phyloP scores from a whole-genome alignment of 2,329 filamentous ascomycete species.

The Helotiales sp. region DNA sequence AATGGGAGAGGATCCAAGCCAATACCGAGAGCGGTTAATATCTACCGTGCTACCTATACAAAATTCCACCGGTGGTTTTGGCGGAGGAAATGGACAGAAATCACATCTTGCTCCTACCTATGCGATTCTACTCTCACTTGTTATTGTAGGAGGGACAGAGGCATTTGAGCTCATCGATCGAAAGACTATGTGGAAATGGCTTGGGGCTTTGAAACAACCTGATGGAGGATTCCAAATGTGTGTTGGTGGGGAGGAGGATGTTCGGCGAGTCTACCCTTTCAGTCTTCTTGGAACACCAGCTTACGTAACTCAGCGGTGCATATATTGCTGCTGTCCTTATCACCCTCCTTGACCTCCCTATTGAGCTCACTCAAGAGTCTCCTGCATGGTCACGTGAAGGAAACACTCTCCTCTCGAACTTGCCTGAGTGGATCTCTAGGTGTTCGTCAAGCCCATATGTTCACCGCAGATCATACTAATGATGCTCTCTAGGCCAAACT shows the following conservation, averaged over 20 bases:
- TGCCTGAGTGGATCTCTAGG: conserved; percentile 76
- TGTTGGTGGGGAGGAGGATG: conserved; percentile 85
- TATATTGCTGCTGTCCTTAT: conserved; percentile 89
- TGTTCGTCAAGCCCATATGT: conserved; percentile 56
- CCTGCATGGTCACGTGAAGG: conserved; percentile 64
- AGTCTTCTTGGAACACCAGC: neutral
- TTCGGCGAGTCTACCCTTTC: conserved; percentile 60
- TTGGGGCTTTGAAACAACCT: conserved; percentile 80
- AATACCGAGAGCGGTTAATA: conserved; percentile 68
- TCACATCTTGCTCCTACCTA: conserved; percentile 91
- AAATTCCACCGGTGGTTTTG: conserved; percentile 82
- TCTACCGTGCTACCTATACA: conserved; percentile 80
- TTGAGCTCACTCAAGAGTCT: conserved; percentile 73
- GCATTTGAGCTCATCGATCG: conserved; percentile 78
- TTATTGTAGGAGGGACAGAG: conserved; percentile 74
- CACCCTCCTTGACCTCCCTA: conserved; percentile 78
- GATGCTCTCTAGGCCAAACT: conserved; percentile 67
- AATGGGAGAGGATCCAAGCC: conserved; percentile 70
- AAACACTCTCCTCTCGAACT: conserved; percentile 66
- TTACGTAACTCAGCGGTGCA: conserved; percentile 63
- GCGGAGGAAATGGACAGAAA: conserved; percentile 86
- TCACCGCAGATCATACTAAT: neutral
- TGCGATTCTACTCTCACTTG: conserved; percentile 76
- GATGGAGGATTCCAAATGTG: conserved; percentile 90
- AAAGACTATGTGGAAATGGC: conserved; percentile 85